Base-by-base conservation (phyloP, 148 eudicot species). In the Rhododendron griersonianum region DNA sequence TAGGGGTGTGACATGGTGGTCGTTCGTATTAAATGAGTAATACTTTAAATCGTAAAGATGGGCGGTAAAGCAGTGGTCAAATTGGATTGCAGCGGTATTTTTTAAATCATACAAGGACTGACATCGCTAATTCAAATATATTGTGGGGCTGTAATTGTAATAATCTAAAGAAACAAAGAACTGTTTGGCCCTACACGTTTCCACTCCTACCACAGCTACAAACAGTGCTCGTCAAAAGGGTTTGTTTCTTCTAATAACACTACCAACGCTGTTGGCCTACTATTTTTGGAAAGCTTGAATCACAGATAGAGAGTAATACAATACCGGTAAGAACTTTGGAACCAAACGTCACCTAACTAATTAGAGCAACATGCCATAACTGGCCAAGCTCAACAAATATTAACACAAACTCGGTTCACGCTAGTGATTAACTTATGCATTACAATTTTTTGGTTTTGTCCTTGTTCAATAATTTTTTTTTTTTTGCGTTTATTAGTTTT, bases 201-300 rank as follows among this genome's bases (percentile, higher is more conserved):
- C 41, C 16, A 14, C 19, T 30, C 76, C 76, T 71, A 14, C 76
- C 37, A 35, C 37, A 28, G 76, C 76, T 71, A 65, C 33, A 71
- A 71, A 30, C 7, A 30, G 41, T 30, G 15, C 39, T 15, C 76
- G 76, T 30, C 76, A 71, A 71, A 25, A 30, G 76, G 39, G 39
- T 71, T 71, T 71, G 76, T 33, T 71, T 71, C 76, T 71, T 71
- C 76, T 71, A 71, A 71, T 71, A 71, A 71, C 76, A 14, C 41
- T 33, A 33, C 76, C 76, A 71, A 71, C 19, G 30, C 15, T 5
- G 41, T 33, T 30, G 39, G 6, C 39, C 76, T 71, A 14, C 76
- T 30, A 30, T 71, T 71, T 71, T 71, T 2, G 39, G 76, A 71
- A 71, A 67, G 9, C 39, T 30, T 30, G 37, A 67, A 7, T 47